Evolutionary conservation across 1,284 basidiomycete species (phyloP).

Genomic region (Moesziomyces antarcticus): DNA sequence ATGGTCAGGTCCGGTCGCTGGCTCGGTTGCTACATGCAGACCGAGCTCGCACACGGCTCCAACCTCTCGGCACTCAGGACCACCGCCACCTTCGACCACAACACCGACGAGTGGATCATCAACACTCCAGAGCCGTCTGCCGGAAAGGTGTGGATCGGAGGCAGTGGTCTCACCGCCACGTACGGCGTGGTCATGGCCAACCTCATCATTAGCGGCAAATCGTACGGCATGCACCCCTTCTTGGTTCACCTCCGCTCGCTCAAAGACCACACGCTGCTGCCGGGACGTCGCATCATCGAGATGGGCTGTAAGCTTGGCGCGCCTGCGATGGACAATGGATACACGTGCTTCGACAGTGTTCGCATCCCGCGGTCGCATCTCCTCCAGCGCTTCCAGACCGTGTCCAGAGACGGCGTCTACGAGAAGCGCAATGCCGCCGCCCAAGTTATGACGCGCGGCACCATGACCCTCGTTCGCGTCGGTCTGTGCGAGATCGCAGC

Average conservation of each 20-base stretch:
- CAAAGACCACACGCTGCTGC: conserved; percentile 46
- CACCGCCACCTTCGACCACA: conserved; percentile 47
- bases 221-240: conserved; percentile 60
- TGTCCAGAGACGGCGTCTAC: conserved; percentile 46
- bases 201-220: conserved; percentile 44
- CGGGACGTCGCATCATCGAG: conserved; percentile 46
- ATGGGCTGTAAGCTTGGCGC: conserved; percentile 57
- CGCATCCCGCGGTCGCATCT: conserved; percentile 49
- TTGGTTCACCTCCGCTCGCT: conserved; percentile 54
- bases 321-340: conserved; percentile 58
- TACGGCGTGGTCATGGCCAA: conserved; percentile 58
- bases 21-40: conserved; percentile 59
- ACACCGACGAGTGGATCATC: conserved; percentile 49
- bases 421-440: conserved; percentile 44
- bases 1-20: conserved; percentile 43
- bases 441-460: conserved; percentile 55
- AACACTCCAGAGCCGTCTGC: conserved; percentile 50
- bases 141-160: conserved; percentile 58
- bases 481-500: conserved; percentile 57
- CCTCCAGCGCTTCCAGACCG: conserved; percentile 50
- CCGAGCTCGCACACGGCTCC: conserved; percentile 56
- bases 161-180: conserved; percentile 53
- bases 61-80: conserved; percentile 55
- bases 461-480: conserved; percentile 58
- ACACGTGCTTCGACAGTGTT: conserved; percentile 45